Evolutionary conservation across 1,139 yeast genomes (phyloP).

Genomic region (Hyphopichia pseudoburtonii): DNA sequence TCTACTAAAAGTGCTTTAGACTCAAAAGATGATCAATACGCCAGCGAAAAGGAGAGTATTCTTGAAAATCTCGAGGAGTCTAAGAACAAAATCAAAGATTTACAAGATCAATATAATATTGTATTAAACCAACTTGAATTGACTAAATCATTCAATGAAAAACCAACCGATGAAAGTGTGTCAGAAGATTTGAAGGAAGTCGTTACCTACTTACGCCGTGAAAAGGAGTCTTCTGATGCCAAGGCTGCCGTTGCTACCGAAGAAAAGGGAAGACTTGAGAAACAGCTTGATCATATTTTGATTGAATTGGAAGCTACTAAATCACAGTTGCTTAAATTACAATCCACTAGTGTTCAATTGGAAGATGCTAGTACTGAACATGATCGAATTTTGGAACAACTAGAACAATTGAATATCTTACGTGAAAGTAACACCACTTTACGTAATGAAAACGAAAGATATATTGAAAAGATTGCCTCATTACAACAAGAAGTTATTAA

Average conservation of each 20-base stretch:
- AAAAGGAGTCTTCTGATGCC: constrained; percentile 70
- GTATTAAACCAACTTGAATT: constrained; percentile 70
- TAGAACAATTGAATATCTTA: constrained; percentile 66
- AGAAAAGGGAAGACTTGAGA: constrained; percentile 50
- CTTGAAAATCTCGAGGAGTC: constrained; percentile 56
- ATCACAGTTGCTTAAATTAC: constrained; percentile 40
- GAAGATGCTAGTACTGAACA: constrained; percentile 48
- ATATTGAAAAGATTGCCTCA: constrained; percentile 20
- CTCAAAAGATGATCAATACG: constrained; percentile 24
- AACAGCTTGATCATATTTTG: constrained; percentile 36
- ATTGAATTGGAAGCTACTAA: constrained; percentile 47
- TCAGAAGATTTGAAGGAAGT: constrained; percentile 50
- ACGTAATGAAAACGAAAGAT: constrained; percentile 49
- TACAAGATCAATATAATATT: constrained; percentile 64
- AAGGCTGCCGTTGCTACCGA: constrained; percentile 51
- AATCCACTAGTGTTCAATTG: constrained; percentile 35
- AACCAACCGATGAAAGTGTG: constrained; percentile 10
- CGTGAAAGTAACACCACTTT: constrained; percentile 74
- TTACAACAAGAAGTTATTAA: constrained; percentile 22
- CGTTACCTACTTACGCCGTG: constrained; percentile 65
- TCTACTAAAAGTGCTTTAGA: constrained; percentile 17
- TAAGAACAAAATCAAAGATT: constrained; percentile 51
- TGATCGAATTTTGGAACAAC: constrained; percentile 54
- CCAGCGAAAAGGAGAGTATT: constrained; percentile 28
- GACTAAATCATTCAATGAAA: constrained; percentile 15